These are phyloP conservation scores for Colletotrichum eremochloae DNA, from an alignment of 2,329 filamentous ascomycete species.

Conservation along the genomic window DNA sequence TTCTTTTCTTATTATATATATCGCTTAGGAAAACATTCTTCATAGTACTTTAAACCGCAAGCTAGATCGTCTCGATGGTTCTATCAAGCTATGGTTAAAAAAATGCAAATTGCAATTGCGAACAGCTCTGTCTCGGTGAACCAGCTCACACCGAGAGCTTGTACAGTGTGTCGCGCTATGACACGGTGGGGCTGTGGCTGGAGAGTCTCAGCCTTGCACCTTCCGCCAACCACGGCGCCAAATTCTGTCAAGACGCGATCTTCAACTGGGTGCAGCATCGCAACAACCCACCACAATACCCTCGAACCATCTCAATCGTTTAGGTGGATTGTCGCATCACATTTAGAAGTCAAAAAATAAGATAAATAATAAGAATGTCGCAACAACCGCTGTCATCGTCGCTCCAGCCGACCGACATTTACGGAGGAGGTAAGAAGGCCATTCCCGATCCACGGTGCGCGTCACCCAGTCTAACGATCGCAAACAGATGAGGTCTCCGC, in stretches of 20 bases:
- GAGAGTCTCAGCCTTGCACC: constrained; percentile 42
- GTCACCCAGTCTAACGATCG: constrained; percentile 14
- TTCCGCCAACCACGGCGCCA: constrained; percentile 40
- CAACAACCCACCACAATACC: constrained; percentile 26
- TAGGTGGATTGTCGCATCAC: constrained; percentile 29
- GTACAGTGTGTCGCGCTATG: constrained; percentile 37
- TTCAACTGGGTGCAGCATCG: constrained; percentile 34
- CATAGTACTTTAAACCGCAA: not conserved
- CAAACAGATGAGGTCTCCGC: constrained; percentile 92
- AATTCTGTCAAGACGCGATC: constrained; percentile 34
- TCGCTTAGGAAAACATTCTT: not conserved
- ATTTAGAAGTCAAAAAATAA: constrained; percentile 39
- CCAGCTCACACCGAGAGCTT: constrained; percentile 34
- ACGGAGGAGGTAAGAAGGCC: constrained; percentile 68
- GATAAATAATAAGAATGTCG: constrained; percentile 58
- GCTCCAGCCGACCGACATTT: constrained; percentile 72
- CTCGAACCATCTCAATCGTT: constrained; percentile 23
- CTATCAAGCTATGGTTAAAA: not conserved
- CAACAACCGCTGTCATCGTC: constrained; percentile 68
- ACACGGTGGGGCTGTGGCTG: constrained; percentile 39
- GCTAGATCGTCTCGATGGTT: not conserved
- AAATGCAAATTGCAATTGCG: not conserved
- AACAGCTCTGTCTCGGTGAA: constrained; percentile 22
- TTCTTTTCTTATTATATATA: too few species aligned
- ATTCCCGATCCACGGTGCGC: constrained; percentile 30